Evolutionary conservation across 148 eudicot species (phyloP).

Genomic region (Rhododendron henanense): DNA sequence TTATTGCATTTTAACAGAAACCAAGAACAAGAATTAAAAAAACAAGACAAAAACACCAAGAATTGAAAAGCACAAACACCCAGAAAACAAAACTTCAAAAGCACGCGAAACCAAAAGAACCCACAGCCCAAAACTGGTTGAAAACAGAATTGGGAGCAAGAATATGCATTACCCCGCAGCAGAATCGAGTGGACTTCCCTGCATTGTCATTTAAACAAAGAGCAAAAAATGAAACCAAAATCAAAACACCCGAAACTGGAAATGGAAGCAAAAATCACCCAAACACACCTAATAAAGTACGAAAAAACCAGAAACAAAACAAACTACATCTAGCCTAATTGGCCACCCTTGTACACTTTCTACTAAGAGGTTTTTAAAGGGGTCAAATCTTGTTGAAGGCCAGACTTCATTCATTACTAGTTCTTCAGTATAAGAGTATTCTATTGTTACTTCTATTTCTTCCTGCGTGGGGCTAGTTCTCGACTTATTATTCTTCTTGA

Average conservation of each 20-base stretch:
- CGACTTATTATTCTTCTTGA: too few relatives aligned
- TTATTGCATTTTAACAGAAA: background rate
- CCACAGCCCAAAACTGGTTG: background rate
- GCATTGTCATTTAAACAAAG: background rate
- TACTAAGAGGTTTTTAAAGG: too few relatives aligned
- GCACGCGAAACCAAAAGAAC: background rate
- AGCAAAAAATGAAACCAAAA: background rate
- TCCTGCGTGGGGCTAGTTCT: too few relatives aligned
- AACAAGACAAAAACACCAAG: background rate
- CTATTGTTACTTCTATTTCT: too few relatives aligned
- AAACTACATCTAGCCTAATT: background rate
- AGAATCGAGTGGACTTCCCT: background rate
- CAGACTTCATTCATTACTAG: too few relatives aligned
- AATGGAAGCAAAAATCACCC: background rate
- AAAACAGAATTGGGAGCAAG: background rate
- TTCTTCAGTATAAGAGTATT: too few relatives aligned
- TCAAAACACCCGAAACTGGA: background rate
- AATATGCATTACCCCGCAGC: background rate
- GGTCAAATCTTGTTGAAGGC: too few relatives aligned
- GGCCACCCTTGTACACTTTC: too few relatives aligned
- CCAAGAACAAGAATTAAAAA: background rate
- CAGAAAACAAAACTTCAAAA: background rate
- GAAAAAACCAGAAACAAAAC: background rate
- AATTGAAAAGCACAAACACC: background rate
- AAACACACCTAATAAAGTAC: background rate